Evolutionary conservation across 352 stramenopile species (phyloP), one percentile per base, ranked within the genome.

Genomic region (Phytopythium delawarense): DNA sequence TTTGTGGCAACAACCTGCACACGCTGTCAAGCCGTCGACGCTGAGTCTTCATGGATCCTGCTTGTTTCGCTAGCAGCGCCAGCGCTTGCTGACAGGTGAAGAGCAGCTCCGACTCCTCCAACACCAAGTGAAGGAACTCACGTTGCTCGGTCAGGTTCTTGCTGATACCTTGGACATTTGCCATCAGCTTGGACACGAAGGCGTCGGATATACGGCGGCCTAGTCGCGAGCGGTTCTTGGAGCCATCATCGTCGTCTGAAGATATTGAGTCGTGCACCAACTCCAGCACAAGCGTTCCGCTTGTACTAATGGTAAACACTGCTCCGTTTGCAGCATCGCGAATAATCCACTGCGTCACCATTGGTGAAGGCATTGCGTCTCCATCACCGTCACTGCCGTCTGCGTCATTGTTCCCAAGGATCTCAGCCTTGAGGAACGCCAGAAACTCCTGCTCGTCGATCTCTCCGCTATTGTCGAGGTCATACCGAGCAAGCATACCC

Each of bases 371-470:
- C 25, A 5, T 42, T 0, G 59, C 42, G 6, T 20, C 30, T 21
- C 5, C 37, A 23, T 28, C 55, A 1, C 50, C 46, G 42, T 65
- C 57, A n/a, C 4, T 42, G 25, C 12, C 32, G 9, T 64, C 35
- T 0, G 18, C 15, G 21, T 72, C 68, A 16, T n/a, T n/a, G n/a
- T 62, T 44, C 4, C 54, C 62, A 1, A 85, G 57, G 1, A 89
- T 45, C 35, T 88, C 74, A 2, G 62, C 70, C 46, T 79, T 87
- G 77, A 92, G 88, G 45, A 91, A 89, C 37, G 90, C 78, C 32
- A 92, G 65, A 23, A 92, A 91, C 34, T 92, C 84, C 39, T 79
- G 66, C 48, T 79, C 74, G 35, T 91, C 84, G 37, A 92, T 88
- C 61, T 86, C 83, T 8, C 84, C 84, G n/a, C 77, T 89, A 21